phyloP scores from a whole-genome alignment of 148 eudicot genomes.

The Camellia lanceoleosa region DNA sequence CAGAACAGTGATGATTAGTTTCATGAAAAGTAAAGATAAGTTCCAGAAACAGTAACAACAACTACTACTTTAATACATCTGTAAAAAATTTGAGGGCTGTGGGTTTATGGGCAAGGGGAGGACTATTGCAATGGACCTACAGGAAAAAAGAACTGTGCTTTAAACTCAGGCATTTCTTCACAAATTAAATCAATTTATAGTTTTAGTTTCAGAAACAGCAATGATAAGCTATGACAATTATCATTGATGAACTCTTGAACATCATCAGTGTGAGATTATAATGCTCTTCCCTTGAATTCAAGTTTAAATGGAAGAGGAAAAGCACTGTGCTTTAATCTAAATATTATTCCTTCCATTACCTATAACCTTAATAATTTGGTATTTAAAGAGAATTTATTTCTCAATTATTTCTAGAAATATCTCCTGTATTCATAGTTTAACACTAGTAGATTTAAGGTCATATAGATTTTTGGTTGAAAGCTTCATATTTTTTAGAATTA shows the following conservation, averaged over 20 bases:
- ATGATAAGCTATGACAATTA: too few relatives aligned
- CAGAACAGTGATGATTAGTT: too few relatives aligned
- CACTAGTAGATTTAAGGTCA: not conserved
- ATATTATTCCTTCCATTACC: too few relatives aligned
- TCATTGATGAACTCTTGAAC: not conserved
- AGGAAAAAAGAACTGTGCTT: too few relatives aligned
- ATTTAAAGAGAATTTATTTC: not conserved
- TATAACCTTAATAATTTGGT: not conserved
- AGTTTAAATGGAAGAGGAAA: not conserved
- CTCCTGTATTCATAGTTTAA: not conserved
- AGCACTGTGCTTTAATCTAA: not conserved
- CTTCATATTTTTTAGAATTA: not conserved
- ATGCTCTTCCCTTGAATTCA: not conserved
- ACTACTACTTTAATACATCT: too few relatives aligned
- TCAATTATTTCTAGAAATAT: not conserved
- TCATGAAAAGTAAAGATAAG: not conserved
- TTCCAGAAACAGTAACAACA: slow-evolving; percentile 2
- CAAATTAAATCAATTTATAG: too few relatives aligned
- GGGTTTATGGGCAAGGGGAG: not conserved
- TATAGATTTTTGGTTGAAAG: not conserved
- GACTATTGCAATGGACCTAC: not conserved
- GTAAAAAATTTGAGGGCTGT: not conserved
- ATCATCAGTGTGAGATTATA: not conserved
- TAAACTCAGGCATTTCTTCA: too few relatives aligned
- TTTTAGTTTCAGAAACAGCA: too few relatives aligned